Evolutionary conservation across 495 filamentous ascomycete species (phyloP), one percentile per base, ranked within the genome.

Genomic region (Clavariopsis aquatica): DNA sequence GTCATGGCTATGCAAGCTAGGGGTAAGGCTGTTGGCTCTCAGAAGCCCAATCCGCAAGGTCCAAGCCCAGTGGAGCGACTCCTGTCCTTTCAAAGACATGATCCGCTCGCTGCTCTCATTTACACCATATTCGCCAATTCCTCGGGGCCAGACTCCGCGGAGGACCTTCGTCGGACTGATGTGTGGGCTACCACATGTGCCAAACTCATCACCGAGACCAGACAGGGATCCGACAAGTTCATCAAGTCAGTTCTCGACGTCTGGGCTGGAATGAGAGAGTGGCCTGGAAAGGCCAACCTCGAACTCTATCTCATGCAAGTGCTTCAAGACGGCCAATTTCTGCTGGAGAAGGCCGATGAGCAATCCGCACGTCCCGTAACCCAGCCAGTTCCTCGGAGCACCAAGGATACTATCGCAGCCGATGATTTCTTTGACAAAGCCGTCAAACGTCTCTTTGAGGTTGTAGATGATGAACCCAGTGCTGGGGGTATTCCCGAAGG

Each of bases 221-320:
- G 82, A 64, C 74, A 74, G 3, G 83, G 80, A n/a, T 77, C 73
- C 57, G 88, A 90, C 52, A 84, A 85, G 49, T 86, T 91, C 53
- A 79, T 90, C 51, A 83, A 84, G 54, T 82, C 81, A 49, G 83
- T 90, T 17, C 83, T 98, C 36, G 91, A 93, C 75, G 84, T 89
- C 57, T 98, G 91, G 89, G 84, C 92, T 56, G 83, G 85, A 36
- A 89, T 91, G 79, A 85, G 89, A 72, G 88, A 91, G 72, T 98
- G 94, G 94, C 88, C 89, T 60, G 89, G 90, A 58, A 90, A 87
- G 64, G 85, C 86, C 65, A 92, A 90, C 68, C 87, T 98, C 80
- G 93, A 96, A 78, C 87, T 90, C 71, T 96, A 92, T 71, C 84
- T 98, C 5, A 93, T 95, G 90, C 87, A 91, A 72, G 88, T 93